A percentile compares a stretch with the other conserved stretches of the same genome.
Conservation (phyloP, 805 yeast genomes). For the Metschnikowia cerradonensis region DNA sequence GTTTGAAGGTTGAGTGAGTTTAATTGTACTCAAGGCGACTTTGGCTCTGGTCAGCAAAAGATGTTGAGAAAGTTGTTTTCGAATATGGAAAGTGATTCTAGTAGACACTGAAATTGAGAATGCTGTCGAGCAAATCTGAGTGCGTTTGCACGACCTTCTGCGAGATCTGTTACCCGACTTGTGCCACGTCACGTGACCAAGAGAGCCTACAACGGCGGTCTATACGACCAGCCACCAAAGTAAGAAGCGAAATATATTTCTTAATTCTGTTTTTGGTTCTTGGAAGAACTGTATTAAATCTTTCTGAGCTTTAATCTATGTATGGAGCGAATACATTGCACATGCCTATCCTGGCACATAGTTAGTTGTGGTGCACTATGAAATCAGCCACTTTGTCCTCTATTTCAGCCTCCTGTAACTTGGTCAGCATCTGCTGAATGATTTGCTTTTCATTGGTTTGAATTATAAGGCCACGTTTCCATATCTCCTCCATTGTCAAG, state of each 20-base stretch:
- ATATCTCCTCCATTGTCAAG: slow-evolving; percentile 25
- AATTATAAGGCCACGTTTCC: slow-evolving; percentile 21
- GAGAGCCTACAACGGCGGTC: not conserved
- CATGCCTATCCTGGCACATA: not conserved
- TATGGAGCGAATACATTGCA: not conserved
- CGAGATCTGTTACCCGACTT: slow-evolving; percentile 5
- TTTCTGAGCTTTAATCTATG: not conserved
- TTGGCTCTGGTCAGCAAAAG: not conserved
- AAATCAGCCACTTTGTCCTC: slow-evolving; percentile 25
- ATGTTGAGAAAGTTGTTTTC: not conserved
- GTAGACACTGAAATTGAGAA: slow-evolving; percentile 1
- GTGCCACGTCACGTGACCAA: not conserved
- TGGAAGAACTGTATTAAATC: not conserved
- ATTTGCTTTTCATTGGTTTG: slow-evolving; percentile 23
- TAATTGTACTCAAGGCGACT: not conserved
- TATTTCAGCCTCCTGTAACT: slow-evolving; percentile 24
- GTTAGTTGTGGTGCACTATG: slow-evolving; percentile 12
- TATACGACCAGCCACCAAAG: not conserved
- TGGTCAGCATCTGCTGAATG: slow-evolving; percentile 23
- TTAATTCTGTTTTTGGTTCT: not conserved
- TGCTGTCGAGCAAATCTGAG: not conserved
- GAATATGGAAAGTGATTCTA: not conserved
- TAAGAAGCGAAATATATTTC: not conserved
- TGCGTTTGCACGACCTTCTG: slow-evolving; percentile 1
- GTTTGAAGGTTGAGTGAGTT: not conserved